Evolutionary conservation across 371 early-diverging fungal genomes (phyloP), one percentile per base, ranked within the genome.

Genomic region (Umbelopsis sp.): DNA sequence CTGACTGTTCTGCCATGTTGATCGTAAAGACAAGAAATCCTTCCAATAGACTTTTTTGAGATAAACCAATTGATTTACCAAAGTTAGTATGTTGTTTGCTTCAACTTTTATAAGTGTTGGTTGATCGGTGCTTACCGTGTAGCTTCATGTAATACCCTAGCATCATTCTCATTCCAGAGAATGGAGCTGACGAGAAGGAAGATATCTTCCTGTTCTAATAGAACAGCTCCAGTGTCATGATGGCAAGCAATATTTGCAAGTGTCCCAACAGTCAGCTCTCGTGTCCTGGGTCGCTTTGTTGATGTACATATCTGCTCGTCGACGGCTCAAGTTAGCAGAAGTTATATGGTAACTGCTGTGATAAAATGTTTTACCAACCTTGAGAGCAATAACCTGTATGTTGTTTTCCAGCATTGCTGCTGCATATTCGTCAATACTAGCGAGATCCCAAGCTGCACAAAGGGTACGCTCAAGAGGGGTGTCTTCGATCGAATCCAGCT

Each of bases 361-460:
- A 44, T 32, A 11, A 20, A 38, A 0, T 8, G 14, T 11, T n/a
- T 3, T 8, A 46, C 8, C 20, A 63, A 80, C 83, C 69, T 82
- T 82, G 18, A 82, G 63, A 9, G 80, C 52, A 9, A 76, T 70
- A 35, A 80, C 70, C 48, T 80, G 79, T 50, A 76, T 72, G 46
- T 77, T 70, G 11, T 70, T 29, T 3, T 44, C 48, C 16, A 63
- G 70, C 35, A 78, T 66, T 4, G 71, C 69, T 18, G 50, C 32
- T 29, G 80, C 78, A 62, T 82, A 80, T 11, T 78, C 80, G 16
- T 66, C 57, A 0, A 80, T 77, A 25, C 80, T 75, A 32, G 76
- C 74, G 18, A 80, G 68, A 62, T 82, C 83, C 83, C 83, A 82
- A 22, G 72, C 74, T 32, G 80, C 80, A 69, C 83, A 82, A 16